Evolutionary conservation across 768 basidiomycete genomes (phyloP), one percentile per base, ranked within the genome.

Genomic region (Amanita rimosa): DNA sequence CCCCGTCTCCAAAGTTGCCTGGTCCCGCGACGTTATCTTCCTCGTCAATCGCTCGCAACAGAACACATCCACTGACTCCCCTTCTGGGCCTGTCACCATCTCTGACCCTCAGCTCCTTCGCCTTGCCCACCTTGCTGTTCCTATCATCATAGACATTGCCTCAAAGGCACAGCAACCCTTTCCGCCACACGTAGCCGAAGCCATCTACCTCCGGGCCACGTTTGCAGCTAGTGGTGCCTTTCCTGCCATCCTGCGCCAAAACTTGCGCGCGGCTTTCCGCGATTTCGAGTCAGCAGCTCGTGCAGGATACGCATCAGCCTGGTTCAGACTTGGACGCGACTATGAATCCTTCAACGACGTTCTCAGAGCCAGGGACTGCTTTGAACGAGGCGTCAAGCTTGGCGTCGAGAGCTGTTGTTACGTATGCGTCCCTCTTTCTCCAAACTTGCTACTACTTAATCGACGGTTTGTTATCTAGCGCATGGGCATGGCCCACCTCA

Each of bases 311-410:
- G 67, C 72, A 3, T 67, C 75, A n/a, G 89, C 89, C 0, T 97
- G 95, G 94, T 96, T 93, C 67, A 75, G 83, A 21, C 74, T 97
- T 0, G 95, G 90, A 0, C 69, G 91, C 14, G 94, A 95, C 52
- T 96, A 97, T 59, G 94, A 97, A 66, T 81, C 78, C 39, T 91
- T 87, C 52, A 81, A 81, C 19, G 91, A 98, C 60, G 44, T 74
- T 1, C 54, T 63, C 0, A 78, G 83, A 37, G 93, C 94, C 1
- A 79, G 69, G 53, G 88, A 90, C 22, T 94, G 91, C 61, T 96
- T 92, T 58, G 85, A 90, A 55, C 76, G 85, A 6, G 94, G 94
- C 1, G 75, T 80, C 40, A 79, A 80, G 56, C 67, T 74, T 21
- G 78, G 76, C 29, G 87, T 91, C 38, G 86, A 83, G 54, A 81